phyloP scores from a whole-genome alignment of 768 basidiomycete species.

The Hygrophoropsis aurantiaca region DNA sequence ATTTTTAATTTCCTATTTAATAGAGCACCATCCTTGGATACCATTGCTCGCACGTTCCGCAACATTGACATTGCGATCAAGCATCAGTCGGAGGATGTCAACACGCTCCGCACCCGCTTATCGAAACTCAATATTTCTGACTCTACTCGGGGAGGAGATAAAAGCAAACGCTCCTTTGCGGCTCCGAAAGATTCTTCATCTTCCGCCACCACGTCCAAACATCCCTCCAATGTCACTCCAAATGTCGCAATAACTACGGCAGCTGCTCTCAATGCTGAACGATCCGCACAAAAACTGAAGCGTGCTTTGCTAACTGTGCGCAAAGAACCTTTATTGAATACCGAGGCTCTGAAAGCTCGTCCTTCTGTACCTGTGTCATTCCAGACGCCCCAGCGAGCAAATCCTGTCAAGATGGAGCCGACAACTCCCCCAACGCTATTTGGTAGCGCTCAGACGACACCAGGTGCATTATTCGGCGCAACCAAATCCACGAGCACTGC shows the following conservation, averaged over 20 bases:
- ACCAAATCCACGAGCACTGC: neutral
- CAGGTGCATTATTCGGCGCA: too few relatives aligned
- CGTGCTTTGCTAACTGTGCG: constrained; percentile 60
- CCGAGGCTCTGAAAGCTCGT: constrained; percentile 35
- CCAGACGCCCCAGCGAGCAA: constrained; percentile 27
- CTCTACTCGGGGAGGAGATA: constrained; percentile 16
- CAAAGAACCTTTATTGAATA: constrained; percentile 67
- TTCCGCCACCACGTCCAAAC: constrained; percentile 30
- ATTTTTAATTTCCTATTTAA: constrained; percentile 1
- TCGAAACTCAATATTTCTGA: constrained; percentile 44
- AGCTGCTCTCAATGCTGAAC: constrained; percentile 79
- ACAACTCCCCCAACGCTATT: constrained; percentile 1
- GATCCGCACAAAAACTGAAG: constrained; percentile 70
- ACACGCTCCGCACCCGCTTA: constrained; percentile 51
- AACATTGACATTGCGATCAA: constrained; percentile 78
- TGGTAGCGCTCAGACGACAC: too few relatives aligned
- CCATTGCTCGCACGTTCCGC: constrained; percentile 76
- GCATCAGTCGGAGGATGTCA: constrained; percentile 58
- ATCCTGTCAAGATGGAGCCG: constrained; percentile 7
- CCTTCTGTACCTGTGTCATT: constrained; percentile 21
- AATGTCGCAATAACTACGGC: constrained; percentile 74
- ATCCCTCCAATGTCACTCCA: constrained; percentile 51
- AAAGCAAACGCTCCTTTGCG: constrained; percentile 39
- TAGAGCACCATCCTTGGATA: constrained; percentile 84
- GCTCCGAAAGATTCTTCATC: constrained; percentile 25